A percentile compares a stretch with the other conserved stretches of the same genome.
Evolutionary conservation across 192 early-diverging fungal species (phyloP).

Genomic region (Coemansia sp.): DNA sequence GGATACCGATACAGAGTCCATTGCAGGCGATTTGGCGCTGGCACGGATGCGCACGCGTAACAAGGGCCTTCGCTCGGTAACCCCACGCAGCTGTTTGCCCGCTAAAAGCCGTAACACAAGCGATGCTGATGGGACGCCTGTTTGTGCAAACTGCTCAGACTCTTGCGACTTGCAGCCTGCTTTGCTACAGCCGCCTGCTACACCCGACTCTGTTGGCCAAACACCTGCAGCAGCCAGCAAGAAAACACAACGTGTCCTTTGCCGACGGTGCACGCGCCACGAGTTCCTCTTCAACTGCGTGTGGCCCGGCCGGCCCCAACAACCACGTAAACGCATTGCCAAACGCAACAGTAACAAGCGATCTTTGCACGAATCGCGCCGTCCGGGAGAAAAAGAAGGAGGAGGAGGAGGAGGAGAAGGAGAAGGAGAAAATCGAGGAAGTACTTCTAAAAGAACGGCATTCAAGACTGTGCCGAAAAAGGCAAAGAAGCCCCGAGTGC

Average conservation of each 20-base stretch:
- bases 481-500: background rate
- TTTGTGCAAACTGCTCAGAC: constrained; percentile 19
- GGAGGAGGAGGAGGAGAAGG: no score
- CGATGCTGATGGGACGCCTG: background rate
- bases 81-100: constrained; percentile 30
- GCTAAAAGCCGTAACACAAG: background rate
- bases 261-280: constrained; percentile 42
- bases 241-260: background rate
- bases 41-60: constrained; percentile 39
- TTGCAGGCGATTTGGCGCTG: background rate
- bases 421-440: no score
- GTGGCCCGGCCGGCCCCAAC: constrained; percentile 46
- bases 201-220: background rate
- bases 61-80: constrained; percentile 38
- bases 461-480: background rate
- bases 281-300: constrained; percentile 23
- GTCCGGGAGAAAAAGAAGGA: no score
- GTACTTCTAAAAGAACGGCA: background rate
- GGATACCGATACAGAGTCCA: constrained; percentile 28
- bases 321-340: constrained; percentile 3
- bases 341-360: background rate
- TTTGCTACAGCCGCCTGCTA: background rate
- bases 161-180: background rate
- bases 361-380: background rate
- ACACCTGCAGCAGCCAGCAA: background rate